A percentile compares a stretch with the other conserved stretches of the same genome.
phyloP scores from a whole-genome alignment of 495 filamentous ascomycete genomes.

The Tuber melanosporum region DNA sequence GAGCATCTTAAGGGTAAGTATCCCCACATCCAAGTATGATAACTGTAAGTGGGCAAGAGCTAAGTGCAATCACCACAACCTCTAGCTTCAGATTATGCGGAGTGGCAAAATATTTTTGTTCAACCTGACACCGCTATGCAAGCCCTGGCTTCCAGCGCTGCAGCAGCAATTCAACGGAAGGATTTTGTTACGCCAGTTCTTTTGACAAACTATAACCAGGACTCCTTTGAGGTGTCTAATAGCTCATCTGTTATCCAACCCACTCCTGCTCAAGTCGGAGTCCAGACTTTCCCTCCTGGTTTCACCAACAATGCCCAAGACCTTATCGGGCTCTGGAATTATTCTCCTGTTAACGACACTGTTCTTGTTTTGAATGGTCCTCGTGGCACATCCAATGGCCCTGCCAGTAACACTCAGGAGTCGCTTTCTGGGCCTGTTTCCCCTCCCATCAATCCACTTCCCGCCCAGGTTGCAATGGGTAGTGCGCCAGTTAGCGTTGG shows the following conservation, averaged over 20 bases:
- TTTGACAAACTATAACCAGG: neutral
- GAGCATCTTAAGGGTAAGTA: neutral
- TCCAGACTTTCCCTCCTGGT: neutral
- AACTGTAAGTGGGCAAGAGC: neutral
- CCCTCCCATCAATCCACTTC: neutral
- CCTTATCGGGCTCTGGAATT: neutral
- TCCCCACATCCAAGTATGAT: neutral
- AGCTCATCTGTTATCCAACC: neutral
- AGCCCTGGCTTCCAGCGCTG: neutral
- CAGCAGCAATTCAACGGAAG: neutral
- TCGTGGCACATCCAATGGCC: neutral
- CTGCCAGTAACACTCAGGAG: neutral
- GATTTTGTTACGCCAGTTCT: neutral
- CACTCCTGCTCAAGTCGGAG: neutral
- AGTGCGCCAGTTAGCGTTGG: neutral
- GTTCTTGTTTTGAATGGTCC: neutral
- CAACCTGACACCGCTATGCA: neutral
- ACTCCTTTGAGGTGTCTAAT: neutral
- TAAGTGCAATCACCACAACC: neutral
- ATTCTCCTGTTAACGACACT: neutral
- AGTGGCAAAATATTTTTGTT: neutral
- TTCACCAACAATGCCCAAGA: neutral
- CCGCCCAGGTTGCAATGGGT: neutral
- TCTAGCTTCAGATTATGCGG: neutral
- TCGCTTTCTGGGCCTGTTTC: neutral